Base-by-base conservation (phyloP, 805 yeast species). In the Yarrowia porcina region DNA sequence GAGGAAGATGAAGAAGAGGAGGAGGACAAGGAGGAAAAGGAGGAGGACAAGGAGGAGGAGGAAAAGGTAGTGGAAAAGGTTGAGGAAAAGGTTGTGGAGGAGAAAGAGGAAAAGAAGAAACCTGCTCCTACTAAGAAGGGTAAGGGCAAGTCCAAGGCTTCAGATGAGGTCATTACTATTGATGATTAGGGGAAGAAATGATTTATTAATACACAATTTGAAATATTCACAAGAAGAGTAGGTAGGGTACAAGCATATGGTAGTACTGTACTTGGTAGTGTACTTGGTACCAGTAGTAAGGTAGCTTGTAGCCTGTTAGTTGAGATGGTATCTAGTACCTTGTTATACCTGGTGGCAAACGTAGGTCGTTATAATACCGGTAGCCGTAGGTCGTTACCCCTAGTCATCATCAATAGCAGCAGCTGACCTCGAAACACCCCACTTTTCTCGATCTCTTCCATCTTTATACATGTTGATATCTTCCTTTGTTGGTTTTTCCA, bases 341-440 rank as follows among this genome's bases (percentile, higher is more conserved):
- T n/a, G n/a, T n/a, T n/a, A n/a, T n/a, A n/a, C n/a, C n/a, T n/a
- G n/a, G n/a, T n/a, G n/a, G n/a, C n/a, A n/a, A n/a, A n/a, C n/a
- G n/a, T n/a, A n/a, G n/a, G n/a, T n/a, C n/a, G n/a, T n/a, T n/a
- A n/a, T n/a, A n/a, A n/a, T n/a, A n/a, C n/a, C n/a, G n/a, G n/a
- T n/a, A n/a, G n/a, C n/a, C n/a, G n/a, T n/a, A n/a, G n/a, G n/a
- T n/a, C n/a, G n/a, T n/a, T n/a, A n/a, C n/a, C n/a, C n/a, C 17
- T 36, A 36, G 13, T 59, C 33, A 17, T 72, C 70, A 52, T 75
- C 78, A 1, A 75, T 65, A 0, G 78, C 77, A 6, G 80, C 80
- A 3, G 79, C 79, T 8, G 79, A 75, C 9, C 70, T 65, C 11
- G 73, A 70, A 1, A 75, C 76, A 6, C 79, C 79, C 80, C 80